These are phyloP conservation scores for Oidium heveae DNA, from an alignment of 2,329 filamentous ascomycete species.

Conservation along the genomic window DNA sequence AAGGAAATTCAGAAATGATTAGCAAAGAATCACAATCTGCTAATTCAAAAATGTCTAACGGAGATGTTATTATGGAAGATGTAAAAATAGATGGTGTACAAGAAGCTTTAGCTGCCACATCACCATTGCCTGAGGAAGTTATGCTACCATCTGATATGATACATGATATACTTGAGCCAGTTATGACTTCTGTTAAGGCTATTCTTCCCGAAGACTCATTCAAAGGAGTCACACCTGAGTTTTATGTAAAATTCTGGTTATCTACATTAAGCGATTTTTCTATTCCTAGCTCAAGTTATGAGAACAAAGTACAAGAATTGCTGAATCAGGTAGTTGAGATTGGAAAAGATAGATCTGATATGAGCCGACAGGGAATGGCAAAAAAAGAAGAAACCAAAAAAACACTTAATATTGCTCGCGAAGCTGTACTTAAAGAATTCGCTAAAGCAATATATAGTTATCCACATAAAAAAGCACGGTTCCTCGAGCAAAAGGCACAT, in stretches of 20 bases:
- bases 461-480: constrained; percentile 37
- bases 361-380: constrained; percentile 36
- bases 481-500: constrained; percentile 48
- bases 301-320: constrained; percentile 44
- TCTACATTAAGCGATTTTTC: constrained; percentile 60
- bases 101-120: constrained; percentile 2
- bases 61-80: constrained; percentile 9
- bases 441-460: constrained; percentile 43
- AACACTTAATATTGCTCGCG: constrained; percentile 39
- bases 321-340: constrained; percentile 41
- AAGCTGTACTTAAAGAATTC: constrained; percentile 47
- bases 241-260: constrained; percentile 85
- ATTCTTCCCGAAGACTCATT: constrained; percentile 37
- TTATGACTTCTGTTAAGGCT: constrained; percentile 43
- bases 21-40: constrained; percentile 4
- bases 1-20: constrained; percentile 26
- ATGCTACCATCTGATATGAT: constrained; percentile 18
- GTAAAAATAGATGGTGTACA: constrained; percentile 18
- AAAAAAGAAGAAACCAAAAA: constrained; percentile 48
- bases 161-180: constrained; percentile 45
- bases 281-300: constrained; percentile 53
- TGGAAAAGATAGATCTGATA: constrained; percentile 46
- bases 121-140: background rate
- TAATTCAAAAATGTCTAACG: background rate
- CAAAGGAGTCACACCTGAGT: constrained; percentile 47